A percentile compares a stretch with the other conserved stretches of the same genome.
Conservation (phyloP, 2,329 filamentous ascomycete species). For the Fusarium sp. region DNA sequence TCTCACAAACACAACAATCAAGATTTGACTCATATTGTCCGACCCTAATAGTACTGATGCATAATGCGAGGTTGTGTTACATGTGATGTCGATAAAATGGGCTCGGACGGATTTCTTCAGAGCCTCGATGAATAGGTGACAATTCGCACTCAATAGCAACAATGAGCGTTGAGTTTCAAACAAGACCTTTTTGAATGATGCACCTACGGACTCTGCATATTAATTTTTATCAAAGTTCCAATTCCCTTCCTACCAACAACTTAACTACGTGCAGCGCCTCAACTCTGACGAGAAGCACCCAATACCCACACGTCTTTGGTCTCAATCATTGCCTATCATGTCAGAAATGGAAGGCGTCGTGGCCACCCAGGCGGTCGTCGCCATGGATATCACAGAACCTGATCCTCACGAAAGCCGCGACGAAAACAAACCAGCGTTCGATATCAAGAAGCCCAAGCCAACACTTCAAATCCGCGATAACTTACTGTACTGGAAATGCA, state of each 20-base stretch:
- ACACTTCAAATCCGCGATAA: constrained; percentile 20
- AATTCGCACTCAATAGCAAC: constrained; percentile 1
- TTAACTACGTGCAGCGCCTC: background rate
- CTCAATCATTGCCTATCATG: background rate
- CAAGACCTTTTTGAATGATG: background rate
- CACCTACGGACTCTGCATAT: background rate
- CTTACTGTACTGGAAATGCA: constrained; percentile 26
- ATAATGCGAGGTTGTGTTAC: constrained; percentile 22
- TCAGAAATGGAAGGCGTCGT: constrained; percentile 13
- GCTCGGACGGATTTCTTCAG: background rate
- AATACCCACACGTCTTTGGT: background rate
- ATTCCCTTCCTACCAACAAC: background rate
- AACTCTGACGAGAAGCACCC: background rate
- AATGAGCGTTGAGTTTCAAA: background rate
- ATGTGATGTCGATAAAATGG: constrained; percentile 4
- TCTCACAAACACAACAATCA: constrained; percentile 1
- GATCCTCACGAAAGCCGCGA: background rate
- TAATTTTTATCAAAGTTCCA: background rate
- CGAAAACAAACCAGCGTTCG: background rate
- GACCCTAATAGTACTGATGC: background rate
- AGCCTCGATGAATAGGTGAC: background rate
- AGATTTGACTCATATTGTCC: constrained; percentile 5
- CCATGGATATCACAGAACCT: constrained; percentile 7
- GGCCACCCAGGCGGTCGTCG: background rate
- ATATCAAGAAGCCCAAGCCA: constrained; percentile 7